A percentile compares a stretch with the other conserved stretches of the same genome.
These are phyloP conservation scores for Neolentinus lepideus DNA, from an alignment of 1,284 basidiomycete species.

Conservation along the genomic window DNA sequence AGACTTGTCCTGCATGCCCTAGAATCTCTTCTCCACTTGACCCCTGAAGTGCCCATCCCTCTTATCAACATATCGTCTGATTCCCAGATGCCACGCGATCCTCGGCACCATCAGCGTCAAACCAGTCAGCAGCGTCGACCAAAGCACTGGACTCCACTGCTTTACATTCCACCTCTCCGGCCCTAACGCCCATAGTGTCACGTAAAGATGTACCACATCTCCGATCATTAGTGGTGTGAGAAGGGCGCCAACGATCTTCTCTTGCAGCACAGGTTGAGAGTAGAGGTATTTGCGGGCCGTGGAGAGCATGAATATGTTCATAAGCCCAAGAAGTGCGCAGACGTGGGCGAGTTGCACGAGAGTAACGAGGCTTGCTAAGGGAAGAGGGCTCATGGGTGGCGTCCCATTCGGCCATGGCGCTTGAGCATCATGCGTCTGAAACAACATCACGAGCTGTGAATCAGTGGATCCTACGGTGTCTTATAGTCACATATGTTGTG, in stretches of 20 bases:
- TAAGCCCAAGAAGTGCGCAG: conserved; percentile 60
- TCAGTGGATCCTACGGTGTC: conserved; percentile 7
- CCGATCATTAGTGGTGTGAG: conserved; percentile 62
- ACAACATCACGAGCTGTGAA: neutral
- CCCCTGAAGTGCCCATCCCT: conserved; percentile 37
- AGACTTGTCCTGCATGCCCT: conserved; percentile 4
- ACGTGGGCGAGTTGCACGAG: conserved; percentile 67
- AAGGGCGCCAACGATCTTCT: conserved; percentile 56
- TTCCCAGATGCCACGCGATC: conserved; percentile 62
- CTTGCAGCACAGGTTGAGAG: conserved; percentile 53
- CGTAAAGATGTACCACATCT: conserved; percentile 53
- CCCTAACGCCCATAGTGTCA: conserved; percentile 69
- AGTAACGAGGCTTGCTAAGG: conserved; percentile 59
- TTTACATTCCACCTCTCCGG: conserved; percentile 53
- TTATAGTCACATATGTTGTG: no score
- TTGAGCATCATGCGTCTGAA: conserved; percentile 62
- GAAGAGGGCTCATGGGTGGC: conserved; percentile 41
- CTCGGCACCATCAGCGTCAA: conserved; percentile 60
- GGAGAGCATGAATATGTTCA: conserved; percentile 61
- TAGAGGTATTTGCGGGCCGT: conserved; percentile 52
- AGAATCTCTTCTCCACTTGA: conserved; percentile 14
- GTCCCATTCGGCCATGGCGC: conserved; percentile 55
- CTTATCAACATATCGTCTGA: conserved; percentile 62
- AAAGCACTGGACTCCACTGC: conserved; percentile 61
- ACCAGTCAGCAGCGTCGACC: conserved; percentile 58